A percentile compares a stretch with the other conserved stretches of the same genome.
These are phyloP conservation scores for Aspergillus nanangensis DNA, from an alignment of 495 filamentous ascomycete genomes.

Conservation along the genomic window DNA sequence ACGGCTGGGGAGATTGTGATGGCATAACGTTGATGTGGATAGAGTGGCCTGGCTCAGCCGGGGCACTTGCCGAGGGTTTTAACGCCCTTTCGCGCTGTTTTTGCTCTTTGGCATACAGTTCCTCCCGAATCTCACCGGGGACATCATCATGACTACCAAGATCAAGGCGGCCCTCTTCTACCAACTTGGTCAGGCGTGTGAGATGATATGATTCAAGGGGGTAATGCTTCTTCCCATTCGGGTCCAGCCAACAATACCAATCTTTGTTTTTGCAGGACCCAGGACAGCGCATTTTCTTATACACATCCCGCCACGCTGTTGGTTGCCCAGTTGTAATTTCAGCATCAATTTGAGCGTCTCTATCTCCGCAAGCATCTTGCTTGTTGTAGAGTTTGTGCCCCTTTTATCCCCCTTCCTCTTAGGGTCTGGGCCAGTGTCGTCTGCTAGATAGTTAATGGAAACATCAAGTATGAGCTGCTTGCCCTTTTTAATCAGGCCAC, in stretches of 20 bases:
- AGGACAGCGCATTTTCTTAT: constrained; percentile 22
- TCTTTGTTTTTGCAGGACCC: constrained; percentile 18
- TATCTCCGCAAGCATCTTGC: constrained; percentile 15
- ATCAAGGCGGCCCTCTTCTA: constrained; percentile 12
- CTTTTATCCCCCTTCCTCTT: constrained; percentile 17
- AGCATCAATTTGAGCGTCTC: constrained; percentile 21
- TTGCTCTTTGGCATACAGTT: constrained; percentile 25
- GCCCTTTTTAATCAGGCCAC: background rate
- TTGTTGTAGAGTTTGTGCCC: constrained; percentile 14
- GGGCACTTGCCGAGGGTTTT: constrained; percentile 7
- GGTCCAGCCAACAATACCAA: constrained; percentile 27
- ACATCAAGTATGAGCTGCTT: background rate
- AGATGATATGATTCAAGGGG: constrained; percentile 20
- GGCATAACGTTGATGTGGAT: constrained; percentile 8
- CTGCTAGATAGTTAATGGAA: background rate
- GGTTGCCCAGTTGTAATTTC: constrained; percentile 15
- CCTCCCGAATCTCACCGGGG: constrained; percentile 16
- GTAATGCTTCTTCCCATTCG: constrained; percentile 25
- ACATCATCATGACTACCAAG: constrained; percentile 24
- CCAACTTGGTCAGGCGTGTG: constrained; percentile 18
- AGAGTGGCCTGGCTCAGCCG: background rate
- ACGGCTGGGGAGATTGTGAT: constrained; percentile 2
- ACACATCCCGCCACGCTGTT: constrained; percentile 23
- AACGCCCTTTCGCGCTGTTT: constrained; percentile 12
- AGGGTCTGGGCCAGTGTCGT: constrained; percentile 4